These are phyloP conservation scores for Monilinia polystroma DNA, from an alignment of 2,329 filamentous ascomycete genomes.

Conservation along the genomic window DNA sequence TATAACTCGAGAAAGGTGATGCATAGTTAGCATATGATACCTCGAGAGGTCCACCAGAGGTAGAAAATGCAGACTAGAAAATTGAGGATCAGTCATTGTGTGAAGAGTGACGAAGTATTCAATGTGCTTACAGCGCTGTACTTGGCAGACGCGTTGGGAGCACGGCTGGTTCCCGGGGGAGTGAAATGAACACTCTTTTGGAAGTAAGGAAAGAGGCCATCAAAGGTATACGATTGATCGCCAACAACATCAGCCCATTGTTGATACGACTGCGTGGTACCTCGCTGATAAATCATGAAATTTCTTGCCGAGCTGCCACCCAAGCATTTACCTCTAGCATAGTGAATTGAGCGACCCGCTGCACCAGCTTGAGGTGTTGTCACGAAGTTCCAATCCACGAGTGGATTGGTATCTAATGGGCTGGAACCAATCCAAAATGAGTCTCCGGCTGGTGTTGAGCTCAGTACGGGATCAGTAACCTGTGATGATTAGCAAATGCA, in stretches of 20 bases:
- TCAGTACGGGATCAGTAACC: not conserved
- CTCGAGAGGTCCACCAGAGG: conserved; percentile 41
- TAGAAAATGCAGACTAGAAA: conserved; percentile 12
- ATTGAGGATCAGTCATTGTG: not conserved
- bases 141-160: not conserved
- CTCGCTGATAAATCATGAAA: conserved; percentile 35
- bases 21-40: conserved; percentile 46
- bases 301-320: conserved; percentile 43
- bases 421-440: conserved; percentile 12
- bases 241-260: conserved; percentile 45
- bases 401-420: conserved; percentile 3
- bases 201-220: conserved; percentile 48
- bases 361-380: conserved; percentile 11
- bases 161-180: conserved; percentile 25
- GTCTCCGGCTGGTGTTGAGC: conserved; percentile 11
- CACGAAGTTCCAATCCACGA: conserved; percentile 8
- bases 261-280: conserved; percentile 36
- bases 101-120: not conserved
- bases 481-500: not conserved
- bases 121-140: not conserved
- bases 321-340: conserved; percentile 40
- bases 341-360: conserved; percentile 21
- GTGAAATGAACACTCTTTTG: conserved; percentile 35
- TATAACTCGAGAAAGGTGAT: conserved; percentile 37
- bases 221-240: conserved; percentile 48